These are phyloP conservation scores for Dendrostoma leiphaemia DNA, from an alignment of 2,329 filamentous ascomycete species.

Conservation along the genomic window DNA sequence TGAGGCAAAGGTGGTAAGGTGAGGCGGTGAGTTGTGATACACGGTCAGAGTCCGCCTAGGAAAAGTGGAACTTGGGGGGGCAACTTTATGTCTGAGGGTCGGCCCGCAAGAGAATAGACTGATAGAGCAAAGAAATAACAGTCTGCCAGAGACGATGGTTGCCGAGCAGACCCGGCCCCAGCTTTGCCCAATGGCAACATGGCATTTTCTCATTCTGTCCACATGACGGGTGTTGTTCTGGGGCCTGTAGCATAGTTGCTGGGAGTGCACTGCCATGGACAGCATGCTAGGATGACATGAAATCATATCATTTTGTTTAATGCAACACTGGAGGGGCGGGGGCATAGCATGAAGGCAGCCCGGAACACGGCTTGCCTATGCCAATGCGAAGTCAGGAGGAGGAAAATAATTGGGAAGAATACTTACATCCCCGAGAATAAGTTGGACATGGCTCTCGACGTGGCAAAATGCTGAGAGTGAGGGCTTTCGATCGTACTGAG, in stretches of 20 bases:
- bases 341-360: background rate
- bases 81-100: background rate
- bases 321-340: background rate
- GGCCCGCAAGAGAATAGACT: background rate
- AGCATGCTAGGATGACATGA: background rate
- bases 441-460: constrained; percentile 49
- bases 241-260: background rate
- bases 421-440: constrained; percentile 63
- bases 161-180: background rate
- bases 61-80: constrained; percentile 10
- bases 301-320: background rate
- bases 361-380: background rate
- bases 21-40: constrained; percentile 6
- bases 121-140: background rate
- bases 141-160: constrained; percentile 1
- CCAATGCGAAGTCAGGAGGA: background rate
- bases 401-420: constrained; percentile 5
- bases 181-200: background rate
- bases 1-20: background rate
- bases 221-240: background rate
- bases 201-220: background rate
- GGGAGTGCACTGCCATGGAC: background rate
- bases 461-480: background rate
- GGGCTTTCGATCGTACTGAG: background rate
- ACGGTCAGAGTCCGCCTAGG: background rate